Conservation (phyloP, 73 alveolate genomes). For the Symbiodinium pilosum region DNA sequence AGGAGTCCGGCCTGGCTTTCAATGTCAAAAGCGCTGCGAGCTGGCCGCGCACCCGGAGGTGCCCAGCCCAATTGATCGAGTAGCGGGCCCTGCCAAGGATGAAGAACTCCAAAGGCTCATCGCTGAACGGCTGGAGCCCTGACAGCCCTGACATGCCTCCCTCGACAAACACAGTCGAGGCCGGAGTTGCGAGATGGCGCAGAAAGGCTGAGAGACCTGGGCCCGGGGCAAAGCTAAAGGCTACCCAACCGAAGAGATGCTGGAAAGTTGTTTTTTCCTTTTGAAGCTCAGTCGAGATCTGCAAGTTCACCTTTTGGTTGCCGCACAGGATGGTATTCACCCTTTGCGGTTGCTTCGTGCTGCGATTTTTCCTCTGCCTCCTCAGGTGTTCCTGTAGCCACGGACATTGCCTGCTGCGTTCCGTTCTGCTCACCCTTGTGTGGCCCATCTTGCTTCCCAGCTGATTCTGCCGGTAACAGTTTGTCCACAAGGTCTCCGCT, state of each 20-base stretch:
- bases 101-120: not conserved
- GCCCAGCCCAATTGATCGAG: not conserved
- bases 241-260: not conserved
- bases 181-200: constrained; percentile 8
- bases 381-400: not conserved
- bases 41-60: not conserved
- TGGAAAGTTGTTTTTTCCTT: not conserved
- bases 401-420: too few species aligned
- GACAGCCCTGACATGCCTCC: not conserved
- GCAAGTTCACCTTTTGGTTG: not conserved
- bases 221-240: too few species aligned
- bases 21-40: not conserved
- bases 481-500: too few species aligned
- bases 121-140: too few species aligned
- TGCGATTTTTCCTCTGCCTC: not conserved
- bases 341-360: not conserved
- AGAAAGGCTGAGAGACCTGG: constrained; percentile 2
- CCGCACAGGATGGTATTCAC: constrained; percentile 22
- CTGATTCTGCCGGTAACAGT: too few species aligned
- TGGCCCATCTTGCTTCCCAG: not conserved
- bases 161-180: not conserved
- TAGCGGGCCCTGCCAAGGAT: not conserved
- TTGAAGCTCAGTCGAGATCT: not conserved
- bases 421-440: not conserved
- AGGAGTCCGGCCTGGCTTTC: constrained; percentile 19